Base-by-base conservation (phyloP, 1,139 yeast genomes). In the Suzukiozyma palmioleophila region DNA sequence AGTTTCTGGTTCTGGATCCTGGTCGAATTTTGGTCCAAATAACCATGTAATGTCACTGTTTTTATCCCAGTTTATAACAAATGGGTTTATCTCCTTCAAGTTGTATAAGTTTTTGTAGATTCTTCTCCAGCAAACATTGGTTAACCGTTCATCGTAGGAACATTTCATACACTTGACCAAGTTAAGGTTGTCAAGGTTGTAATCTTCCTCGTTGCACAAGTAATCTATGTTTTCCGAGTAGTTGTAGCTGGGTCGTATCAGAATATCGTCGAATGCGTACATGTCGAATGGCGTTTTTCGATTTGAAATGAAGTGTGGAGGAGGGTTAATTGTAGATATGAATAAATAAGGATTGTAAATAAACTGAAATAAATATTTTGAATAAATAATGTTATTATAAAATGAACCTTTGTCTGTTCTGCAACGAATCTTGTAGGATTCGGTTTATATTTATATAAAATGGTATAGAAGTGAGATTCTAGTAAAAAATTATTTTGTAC, bases 11-110 rank as follows among this genome's bases (percentile, higher is more conserved):
- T 37, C 14, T 13, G 18, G 27, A 29, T 35, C 35, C 38, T 39
- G 35, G 28, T 43, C 41, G 34, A 57, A 59, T 45, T 64, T 64
- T 26, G 76, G 76, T 1, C 75, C 76, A 44, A 64, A 70, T 43
- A 71, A 61, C 75, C 75, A 69, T 11, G 73, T 70, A 37, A 68
- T 59, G 45, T 70, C 76, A 43, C 66, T 64, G 39, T 56, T 58
- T 47, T 70, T 70, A 45, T 66, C 63, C 76, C 76, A 70, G 47
- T 70, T 69, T 33, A 70, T 69, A 21, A 39, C 40, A n/a, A 51
- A 50, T 1, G 76, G 75, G 38, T 60, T 54, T 14, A 60, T 46
- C 38, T 64, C 69, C 13, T 43, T 38, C 28, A 70, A 55, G 3
- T 51, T 36, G 32, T 54, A 42, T 33, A 66, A 50, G 42, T 65